These are phyloP conservation scores for Podospora tetraspora DNA, from an alignment of 495 filamentous ascomycete genomes.

Conservation along the genomic window DNA sequence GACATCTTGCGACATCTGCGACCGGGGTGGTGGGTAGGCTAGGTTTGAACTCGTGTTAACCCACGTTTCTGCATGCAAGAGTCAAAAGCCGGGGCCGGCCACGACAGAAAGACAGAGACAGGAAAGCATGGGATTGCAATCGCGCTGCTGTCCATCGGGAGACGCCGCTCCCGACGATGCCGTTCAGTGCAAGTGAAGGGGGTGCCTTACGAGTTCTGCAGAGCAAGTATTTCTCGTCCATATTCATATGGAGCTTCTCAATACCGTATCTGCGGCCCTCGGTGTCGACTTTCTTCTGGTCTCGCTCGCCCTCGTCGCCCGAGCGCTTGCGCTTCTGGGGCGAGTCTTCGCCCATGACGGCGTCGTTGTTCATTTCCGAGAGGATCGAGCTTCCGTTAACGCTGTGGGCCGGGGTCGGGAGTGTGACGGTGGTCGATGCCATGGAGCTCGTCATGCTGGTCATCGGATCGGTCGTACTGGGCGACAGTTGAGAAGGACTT, in stretches of 20 bases:
- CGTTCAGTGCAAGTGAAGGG: constrained; percentile 33
- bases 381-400: constrained; percentile 49
- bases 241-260: constrained; percentile 51
- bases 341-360: constrained; percentile 37
- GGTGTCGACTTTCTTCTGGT: constrained; percentile 52
- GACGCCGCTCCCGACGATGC: constrained; percentile 1
- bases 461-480: constrained; percentile 39
- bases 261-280: constrained; percentile 50
- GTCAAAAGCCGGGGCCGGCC: neutral
- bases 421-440: constrained; percentile 38
- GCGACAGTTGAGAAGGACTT: constrained; percentile 52
- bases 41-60: constrained; percentile 46
- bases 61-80: constrained; percentile 27
- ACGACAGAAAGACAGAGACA: constrained; percentile 2
- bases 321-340: constrained; percentile 52
- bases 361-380: constrained; percentile 39
- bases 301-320: constrained; percentile 44
- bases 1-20: constrained; percentile 44
- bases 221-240: constrained; percentile 54
- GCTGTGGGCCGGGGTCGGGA: constrained; percentile 53
- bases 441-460: constrained; percentile 43
- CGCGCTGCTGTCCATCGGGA: neutral
- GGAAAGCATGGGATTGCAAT: neutral
- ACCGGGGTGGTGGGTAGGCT: constrained; percentile 41
- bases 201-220: constrained; percentile 56